A percentile compares a stretch with the other conserved stretches of the same genome.
phyloP scores from a whole-genome alignment of 148 eudicot genomes.

The Mesembryanthemum crystallinum region DNA sequence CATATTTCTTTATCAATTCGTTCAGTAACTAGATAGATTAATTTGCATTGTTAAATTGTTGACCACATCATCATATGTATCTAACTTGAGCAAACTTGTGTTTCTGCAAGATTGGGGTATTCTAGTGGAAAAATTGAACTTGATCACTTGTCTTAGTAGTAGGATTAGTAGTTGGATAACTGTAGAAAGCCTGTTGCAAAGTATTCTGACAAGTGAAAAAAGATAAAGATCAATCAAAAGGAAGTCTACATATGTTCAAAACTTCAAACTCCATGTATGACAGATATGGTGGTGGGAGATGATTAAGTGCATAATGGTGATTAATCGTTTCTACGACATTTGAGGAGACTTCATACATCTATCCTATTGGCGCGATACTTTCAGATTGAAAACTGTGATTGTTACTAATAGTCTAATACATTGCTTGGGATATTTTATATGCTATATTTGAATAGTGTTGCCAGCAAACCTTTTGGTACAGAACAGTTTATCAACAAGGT shows the following conservation, averaged over 20 bases:
- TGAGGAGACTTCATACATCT: neutral
- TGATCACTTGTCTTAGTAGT: neutral
- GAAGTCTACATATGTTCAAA: neutral
- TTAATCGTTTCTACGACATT: neutral
- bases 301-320: neutral
- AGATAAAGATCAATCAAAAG: neutral
- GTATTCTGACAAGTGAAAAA: neutral
- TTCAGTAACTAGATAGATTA: conserved; percentile 7
- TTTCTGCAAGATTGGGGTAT: neutral
- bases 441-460: neutral
- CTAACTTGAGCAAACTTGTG: neutral
- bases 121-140: neutral
- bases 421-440: neutral
- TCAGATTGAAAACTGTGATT: neutral
- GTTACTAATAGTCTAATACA: neutral
- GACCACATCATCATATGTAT: neutral
- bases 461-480: neutral
- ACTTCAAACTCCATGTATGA: neutral
- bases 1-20: conserved; percentile 9
- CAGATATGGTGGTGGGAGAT: neutral
- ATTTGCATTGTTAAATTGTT: neutral
- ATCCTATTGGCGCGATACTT: neutral
- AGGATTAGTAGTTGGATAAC: neutral
- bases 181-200: neutral
- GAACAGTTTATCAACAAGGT: neutral